Evolutionary conservation across 2,329 filamentous ascomycete species (phyloP), one percentile per base, ranked within the genome.

Genomic region (Proliferodiscus dingleyae): DNA sequence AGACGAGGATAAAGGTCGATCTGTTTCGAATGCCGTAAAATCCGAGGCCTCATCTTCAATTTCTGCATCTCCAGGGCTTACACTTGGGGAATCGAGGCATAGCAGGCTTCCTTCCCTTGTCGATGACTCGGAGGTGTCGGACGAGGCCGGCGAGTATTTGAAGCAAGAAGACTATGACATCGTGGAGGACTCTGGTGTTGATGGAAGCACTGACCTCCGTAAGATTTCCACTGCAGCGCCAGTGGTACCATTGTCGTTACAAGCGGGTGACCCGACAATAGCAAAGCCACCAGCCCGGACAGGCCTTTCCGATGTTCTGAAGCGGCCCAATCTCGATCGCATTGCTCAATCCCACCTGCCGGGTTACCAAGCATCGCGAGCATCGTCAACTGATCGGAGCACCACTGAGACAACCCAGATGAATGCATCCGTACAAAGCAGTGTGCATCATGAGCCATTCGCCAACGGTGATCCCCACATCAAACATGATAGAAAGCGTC

Each of bases 371-470:
- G 28, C 64, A 11, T 82, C 80, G 10, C 70, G 77, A 48, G 77
- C 77, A 5, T 81, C 79, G 1, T 83, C 79, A 1, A 64, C 77
- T 42, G 80, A 81, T 37, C 72, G 73, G 19, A 73, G 75, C 40
- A 75, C 71, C 11, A 72, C 76, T 13, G 77, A 79, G 61, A 68
- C 77, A 5, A 83, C 71, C 50, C 71, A 74, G 4, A 68, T 81
- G 52, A 78, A 68, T 56, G 79, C 77, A 5, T 76, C 79, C 30
- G 77, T 77, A 4, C 78, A 81, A 53, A 74, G 75, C 47, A 77
- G 69, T 11, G 68, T 81, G 10, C 72, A 75, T 37, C 78, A 81
- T 52, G 74, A 75, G 37, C 77, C 76, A 0, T 80, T 80, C 45
- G 65, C 67, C 3, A 69, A 71, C 41, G 71, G 74, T 11, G 68